Evolutionary conservation across 345 rosid species (phyloP), one percentile per base, ranked within the genome.

Genomic region (Fremontodendron californicum): DNA sequence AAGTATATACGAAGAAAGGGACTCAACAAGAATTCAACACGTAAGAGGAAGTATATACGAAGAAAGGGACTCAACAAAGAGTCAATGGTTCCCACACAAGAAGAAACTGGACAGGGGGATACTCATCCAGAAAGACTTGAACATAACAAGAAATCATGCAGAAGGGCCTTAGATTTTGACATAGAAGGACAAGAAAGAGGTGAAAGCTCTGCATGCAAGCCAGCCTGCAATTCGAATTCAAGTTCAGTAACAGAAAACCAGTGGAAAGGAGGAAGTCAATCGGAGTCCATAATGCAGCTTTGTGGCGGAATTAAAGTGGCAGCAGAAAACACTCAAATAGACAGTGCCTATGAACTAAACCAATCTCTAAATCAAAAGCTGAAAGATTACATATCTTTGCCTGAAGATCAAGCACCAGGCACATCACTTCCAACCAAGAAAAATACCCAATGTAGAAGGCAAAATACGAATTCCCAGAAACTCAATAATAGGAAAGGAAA

Each of bases 161-260:
- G 87, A 81, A 84, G 88, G 77, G 82, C 85, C 54, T 85, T 92
- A 75, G 83, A 84, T 46, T 92, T 92, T 62, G 86, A 84, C 27
- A 55, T 23, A 19, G 82, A 81, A 78, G 79, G 43, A 71, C 81
- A 79, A 55, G 61, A 67, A 18, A n/a, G n/a, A n/a, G n/a, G n/a
- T n/a, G n/a, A n/a, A n/a, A n/a, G n/a, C n/a, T n/a, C n/a, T n/a
- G n/a, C n/a, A n/a, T n/a, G n/a, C n/a, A n/a, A n/a, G n/a, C n/a
- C n/a, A n/a, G n/a, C n/a, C n/a, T n/a, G n/a, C 52, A 58, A 72
- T 48, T 60, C 58, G 43, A 62, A 64, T 77, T 76, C 82, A 52
- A 73, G 75, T 61, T 62, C 75, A 43, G 78, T 66, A 70, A 49
- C 65, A 46, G 75, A 81, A 54, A 65, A 76, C 43, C 62, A 29